phyloP scores from a whole-genome alignment of 176 grass and related monocot species.

The Secale cereale region DNA sequence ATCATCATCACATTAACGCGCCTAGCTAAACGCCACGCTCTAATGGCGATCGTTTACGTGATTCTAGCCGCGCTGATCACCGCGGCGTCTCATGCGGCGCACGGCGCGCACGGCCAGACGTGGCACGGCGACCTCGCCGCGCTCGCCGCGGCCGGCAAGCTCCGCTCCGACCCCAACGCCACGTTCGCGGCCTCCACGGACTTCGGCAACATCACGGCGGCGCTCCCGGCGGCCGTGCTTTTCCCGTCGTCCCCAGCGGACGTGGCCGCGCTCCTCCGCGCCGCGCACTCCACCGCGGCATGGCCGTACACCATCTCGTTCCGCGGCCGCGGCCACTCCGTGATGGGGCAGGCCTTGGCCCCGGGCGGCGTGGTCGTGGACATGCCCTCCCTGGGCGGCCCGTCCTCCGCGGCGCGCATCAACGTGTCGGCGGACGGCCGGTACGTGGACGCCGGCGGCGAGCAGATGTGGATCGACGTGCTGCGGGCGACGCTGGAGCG shows the following conservation, averaged over 20 bases:
- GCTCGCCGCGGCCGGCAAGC: slow-evolving; percentile 25
- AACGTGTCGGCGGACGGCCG: slow-evolving; percentile 41
- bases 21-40: neutral
- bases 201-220: slow-evolving; percentile 62
- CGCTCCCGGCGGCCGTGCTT: slow-evolving; percentile 54
- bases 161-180: slow-evolving; percentile 46
- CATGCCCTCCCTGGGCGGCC: slow-evolving; percentile 49
- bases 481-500: slow-evolving; percentile 43
- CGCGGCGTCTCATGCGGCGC: neutral
- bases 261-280: slow-evolving; percentile 49
- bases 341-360: slow-evolving; percentile 63
- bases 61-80: slow-evolving; percentile 17
- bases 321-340: slow-evolving; percentile 83
- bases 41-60: slow-evolving; percentile 41
- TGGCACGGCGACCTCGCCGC: slow-evolving; percentile 43
- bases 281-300: slow-evolving; percentile 10
- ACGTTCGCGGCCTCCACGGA: slow-evolving; percentile 53
- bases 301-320: slow-evolving; percentile 47
- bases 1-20: neutral
- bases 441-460: slow-evolving; percentile 88
- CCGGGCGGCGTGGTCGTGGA: slow-evolving; percentile 57
- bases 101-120: neutral
- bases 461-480: slow-evolving; percentile 87
- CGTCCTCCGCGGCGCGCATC: slow-evolving; percentile 31
- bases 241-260: slow-evolving; percentile 50